Conservation (phyloP, 768 basidiomycete genomes). For the Termitomyces sp. region DNA sequence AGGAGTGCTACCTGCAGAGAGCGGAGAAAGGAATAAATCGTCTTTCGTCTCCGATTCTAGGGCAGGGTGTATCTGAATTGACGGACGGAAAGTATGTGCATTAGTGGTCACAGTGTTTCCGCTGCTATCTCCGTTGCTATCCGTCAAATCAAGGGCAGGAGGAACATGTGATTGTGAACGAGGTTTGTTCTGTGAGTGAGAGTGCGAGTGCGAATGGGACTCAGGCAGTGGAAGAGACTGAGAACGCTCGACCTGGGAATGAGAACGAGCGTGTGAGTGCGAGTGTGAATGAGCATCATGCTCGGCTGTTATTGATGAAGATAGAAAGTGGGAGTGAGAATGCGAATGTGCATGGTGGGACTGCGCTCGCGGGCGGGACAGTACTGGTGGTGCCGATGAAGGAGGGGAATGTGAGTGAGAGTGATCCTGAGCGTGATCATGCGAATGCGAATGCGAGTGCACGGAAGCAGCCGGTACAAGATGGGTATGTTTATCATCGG, state of each 20-base stretch:
- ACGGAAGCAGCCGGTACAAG: conserved; percentile 17
- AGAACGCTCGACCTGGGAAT: conserved; percentile 20
- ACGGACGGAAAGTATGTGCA: conserved; percentile 33
- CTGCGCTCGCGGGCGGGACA: conserved; percentile 10
- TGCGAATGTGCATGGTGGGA: conserved; percentile 24
- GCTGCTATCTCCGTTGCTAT: conserved; percentile 6
- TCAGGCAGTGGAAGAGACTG: conserved; percentile 21
- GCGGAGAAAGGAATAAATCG: conserved; percentile 15
- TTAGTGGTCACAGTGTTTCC: conserved; percentile 19
- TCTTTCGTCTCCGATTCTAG: conserved; percentile 7
- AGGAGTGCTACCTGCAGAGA: conserved; percentile 43
- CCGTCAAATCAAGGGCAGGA: conserved; percentile 10
- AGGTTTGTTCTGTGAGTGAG: conserved; percentile 18
- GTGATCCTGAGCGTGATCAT: conserved; percentile 9
- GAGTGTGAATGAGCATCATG: conserved; percentile 5
- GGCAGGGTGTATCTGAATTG: conserved; percentile 29
- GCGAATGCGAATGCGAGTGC: conserved; percentile 20
- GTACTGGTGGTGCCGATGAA: background rate
- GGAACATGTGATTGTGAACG: conserved; percentile 22
- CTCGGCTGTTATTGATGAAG: background rate
- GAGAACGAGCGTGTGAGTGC: conserved; percentile 13
- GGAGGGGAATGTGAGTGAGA: conserved; percentile 22
- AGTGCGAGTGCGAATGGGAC: conserved; percentile 12
- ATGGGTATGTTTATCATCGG: conserved; percentile 12
- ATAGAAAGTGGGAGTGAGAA: conserved; percentile 15